Evolutionary conservation across 805 yeast species (phyloP).

Genomic region (Saccharomycopsis guyanensis): DNA sequence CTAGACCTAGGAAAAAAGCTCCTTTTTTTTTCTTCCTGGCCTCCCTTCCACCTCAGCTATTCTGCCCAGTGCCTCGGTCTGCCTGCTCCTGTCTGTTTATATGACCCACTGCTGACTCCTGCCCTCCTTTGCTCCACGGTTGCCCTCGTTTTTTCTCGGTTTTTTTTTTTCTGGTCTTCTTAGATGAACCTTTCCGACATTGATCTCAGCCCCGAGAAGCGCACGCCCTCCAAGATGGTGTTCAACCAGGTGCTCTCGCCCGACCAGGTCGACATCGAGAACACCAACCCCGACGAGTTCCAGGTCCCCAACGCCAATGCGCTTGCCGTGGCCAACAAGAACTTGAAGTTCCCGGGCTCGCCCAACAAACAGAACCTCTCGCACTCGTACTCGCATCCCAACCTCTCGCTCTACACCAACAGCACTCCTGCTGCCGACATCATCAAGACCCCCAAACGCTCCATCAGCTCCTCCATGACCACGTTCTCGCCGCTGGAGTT

Average conservation of each 20-base stretch:
- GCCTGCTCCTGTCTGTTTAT: too few relatives aligned
- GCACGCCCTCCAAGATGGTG: background rate
- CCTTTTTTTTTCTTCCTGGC: background rate
- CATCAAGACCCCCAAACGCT: background rate
- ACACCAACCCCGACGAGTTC: background rate
- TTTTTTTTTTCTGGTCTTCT: background rate
- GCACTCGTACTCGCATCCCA: background rate
- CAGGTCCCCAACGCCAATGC: too few relatives aligned
- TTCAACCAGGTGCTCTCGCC: background rate
- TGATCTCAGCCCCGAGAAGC: background rate
- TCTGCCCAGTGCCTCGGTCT: too few relatives aligned
- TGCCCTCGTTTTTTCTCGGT: background rate
- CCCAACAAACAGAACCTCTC: background rate
- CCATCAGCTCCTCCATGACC: background rate
- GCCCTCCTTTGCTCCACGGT: too few relatives aligned
- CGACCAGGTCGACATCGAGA: background rate
- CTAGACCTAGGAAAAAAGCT: background rate
- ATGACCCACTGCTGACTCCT: too few relatives aligned
- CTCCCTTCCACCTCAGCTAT: too few relatives aligned
- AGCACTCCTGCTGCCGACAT: background rate
- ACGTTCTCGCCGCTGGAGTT: slow-evolving; percentile 1
- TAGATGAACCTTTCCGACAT: background rate
- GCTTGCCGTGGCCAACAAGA: too few relatives aligned
- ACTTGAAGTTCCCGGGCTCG: background rate
- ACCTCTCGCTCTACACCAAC: background rate